phyloP scores from a whole-genome alignment of 2,329 filamentous ascomycete genomes.

The Cytospora schulzeri region DNA sequence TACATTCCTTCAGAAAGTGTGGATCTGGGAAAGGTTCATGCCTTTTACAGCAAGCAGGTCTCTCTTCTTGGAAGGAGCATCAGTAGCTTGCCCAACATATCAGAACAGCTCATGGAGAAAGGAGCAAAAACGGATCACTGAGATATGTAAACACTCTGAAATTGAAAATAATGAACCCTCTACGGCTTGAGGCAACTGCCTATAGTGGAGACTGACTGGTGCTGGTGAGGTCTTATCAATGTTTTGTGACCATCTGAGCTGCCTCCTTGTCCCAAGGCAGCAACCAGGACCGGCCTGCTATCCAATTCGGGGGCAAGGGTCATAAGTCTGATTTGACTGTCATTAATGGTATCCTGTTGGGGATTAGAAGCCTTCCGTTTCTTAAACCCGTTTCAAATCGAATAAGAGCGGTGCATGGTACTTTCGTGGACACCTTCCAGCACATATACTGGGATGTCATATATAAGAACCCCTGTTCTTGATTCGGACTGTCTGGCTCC shows the following conservation, averaged over 20 bases:
- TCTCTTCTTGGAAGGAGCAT: neutral
- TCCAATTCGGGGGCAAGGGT: neutral
- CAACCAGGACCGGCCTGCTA: neutral
- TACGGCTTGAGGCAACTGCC: too few relatives aligned
- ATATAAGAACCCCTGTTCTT: too few relatives aligned
- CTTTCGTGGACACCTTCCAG: neutral
- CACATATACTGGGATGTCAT: too few relatives aligned
- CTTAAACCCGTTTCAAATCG: neutral
- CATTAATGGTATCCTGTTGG: neutral
- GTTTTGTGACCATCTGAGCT: too few relatives aligned
- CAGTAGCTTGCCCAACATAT: neutral
- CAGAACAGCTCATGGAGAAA: neutral
- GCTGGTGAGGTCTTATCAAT: too few relatives aligned
- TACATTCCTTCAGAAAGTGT: too few relatives aligned
- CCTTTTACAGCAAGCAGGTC: neutral
- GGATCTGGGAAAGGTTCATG: too few relatives aligned
- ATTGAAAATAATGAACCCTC: too few relatives aligned
- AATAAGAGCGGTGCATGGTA: neutral
- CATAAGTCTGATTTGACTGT: neutral
- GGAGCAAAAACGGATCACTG: neutral
- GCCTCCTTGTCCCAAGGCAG: too few relatives aligned
- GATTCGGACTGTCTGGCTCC: too few relatives aligned
- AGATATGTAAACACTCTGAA: neutral
- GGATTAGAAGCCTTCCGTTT: neutral
- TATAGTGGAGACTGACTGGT: too few relatives aligned